Conservation (phyloP, 2,329 filamentous ascomycete species). For the Graphiopsis chlorocephala region DNA sequence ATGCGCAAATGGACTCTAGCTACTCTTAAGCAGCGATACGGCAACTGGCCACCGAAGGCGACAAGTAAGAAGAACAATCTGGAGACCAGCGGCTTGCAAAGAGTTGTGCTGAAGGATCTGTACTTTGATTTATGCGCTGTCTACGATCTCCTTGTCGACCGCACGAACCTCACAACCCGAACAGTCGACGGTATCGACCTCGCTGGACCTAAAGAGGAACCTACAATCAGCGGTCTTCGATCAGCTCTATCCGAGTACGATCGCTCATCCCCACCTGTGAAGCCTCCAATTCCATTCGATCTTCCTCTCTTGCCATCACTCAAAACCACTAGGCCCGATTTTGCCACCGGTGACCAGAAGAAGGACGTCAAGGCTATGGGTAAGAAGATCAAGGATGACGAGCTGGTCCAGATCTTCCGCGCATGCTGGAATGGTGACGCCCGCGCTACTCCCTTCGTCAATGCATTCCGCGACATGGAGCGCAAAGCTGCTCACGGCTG, state of each 20-base stretch:
- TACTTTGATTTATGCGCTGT: constrained; percentile 83
- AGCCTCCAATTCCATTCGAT: constrained; percentile 89
- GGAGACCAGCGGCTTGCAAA: constrained; percentile 80
- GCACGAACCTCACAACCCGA: constrained; percentile 72
- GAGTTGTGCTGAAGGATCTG: constrained; percentile 74
- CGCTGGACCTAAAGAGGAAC: constrained; percentile 52
- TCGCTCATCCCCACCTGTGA: constrained; percentile 79
- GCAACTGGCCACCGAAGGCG: constrained; percentile 87
- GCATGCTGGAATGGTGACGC: constrained; percentile 78
- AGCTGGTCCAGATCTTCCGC: constrained; percentile 73
- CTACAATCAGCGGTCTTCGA: constrained; percentile 68
- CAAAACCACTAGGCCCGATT: constrained; percentile 62
- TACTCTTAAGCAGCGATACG: constrained; percentile 67
- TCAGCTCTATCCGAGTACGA: constrained; percentile 85
- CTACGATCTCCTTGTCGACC: constrained; percentile 86
- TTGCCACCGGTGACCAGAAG: constrained; percentile 63
- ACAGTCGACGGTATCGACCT: constrained; percentile 66
- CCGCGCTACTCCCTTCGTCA: constrained; percentile 61
- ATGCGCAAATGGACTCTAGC: constrained; percentile 71
- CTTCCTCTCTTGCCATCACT: constrained; percentile 74
- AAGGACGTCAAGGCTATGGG: constrained; percentile 70
- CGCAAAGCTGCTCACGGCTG: constrained; percentile 63
- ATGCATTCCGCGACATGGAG: constrained; percentile 70
- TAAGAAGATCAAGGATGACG: constrained; percentile 73
- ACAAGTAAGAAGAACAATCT: constrained; percentile 89